Percentiles rank a stretch among this genome's conserved stretches.
phyloP scores from a whole-genome alignment of 2,329 filamentous ascomycete genomes.

The Phialophora macrospora region DNA sequence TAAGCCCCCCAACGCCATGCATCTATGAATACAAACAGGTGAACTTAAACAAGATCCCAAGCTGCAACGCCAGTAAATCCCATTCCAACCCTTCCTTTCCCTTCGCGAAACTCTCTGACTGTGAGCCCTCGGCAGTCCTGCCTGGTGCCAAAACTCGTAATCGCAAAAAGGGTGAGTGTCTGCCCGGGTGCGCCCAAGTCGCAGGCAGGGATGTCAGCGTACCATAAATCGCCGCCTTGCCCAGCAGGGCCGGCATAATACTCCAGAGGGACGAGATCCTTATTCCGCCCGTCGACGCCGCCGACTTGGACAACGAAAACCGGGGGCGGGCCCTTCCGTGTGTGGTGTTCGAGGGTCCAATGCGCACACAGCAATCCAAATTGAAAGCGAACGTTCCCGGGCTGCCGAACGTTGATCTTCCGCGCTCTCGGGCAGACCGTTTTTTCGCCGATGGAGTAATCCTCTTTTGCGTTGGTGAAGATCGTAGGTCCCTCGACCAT shows the following conservation, averaged over 20 bases:
- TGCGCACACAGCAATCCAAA: slow-evolving; percentile 81
- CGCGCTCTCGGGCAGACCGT: slow-evolving; percentile 67
- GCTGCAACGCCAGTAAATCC: slow-evolving; percentile 57
- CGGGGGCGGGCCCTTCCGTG: slow-evolving; percentile 69
- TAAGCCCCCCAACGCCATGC: slow-evolving; percentile 8
- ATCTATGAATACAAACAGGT: not conserved
- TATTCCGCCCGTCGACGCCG: slow-evolving; percentile 68
- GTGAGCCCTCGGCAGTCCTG: slow-evolving; percentile 60
- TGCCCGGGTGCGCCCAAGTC: slow-evolving; percentile 73
- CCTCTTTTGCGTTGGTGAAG: slow-evolving; percentile 53
- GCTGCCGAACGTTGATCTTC: slow-evolving; percentile 65
- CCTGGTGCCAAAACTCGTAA: slow-evolving; percentile 60
- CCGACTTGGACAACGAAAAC: slow-evolving; percentile 72
- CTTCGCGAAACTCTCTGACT: slow-evolving; percentile 53
- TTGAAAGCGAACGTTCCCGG: slow-evolving; percentile 71
- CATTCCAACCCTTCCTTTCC: slow-evolving; percentile 55
- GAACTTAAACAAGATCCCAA: slow-evolving; percentile 57
- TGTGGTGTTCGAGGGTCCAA: slow-evolving; percentile 70
- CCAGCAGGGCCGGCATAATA: slow-evolving; percentile 46
- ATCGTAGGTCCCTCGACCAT: slow-evolving; percentile 52
- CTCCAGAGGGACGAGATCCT: slow-evolving; percentile 72
- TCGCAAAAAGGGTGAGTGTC: slow-evolving; percentile 66
- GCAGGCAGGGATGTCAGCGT: slow-evolving; percentile 70
- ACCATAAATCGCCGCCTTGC: slow-evolving; percentile 80
- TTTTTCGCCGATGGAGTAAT: slow-evolving; percentile 58